A percentile compares a stretch with the other conserved stretches of the same genome.
These are phyloP conservation scores for Scortechinia acanthostroma DNA, from an alignment of 2,329 filamentous ascomycete species.

Conservation along the genomic window DNA sequence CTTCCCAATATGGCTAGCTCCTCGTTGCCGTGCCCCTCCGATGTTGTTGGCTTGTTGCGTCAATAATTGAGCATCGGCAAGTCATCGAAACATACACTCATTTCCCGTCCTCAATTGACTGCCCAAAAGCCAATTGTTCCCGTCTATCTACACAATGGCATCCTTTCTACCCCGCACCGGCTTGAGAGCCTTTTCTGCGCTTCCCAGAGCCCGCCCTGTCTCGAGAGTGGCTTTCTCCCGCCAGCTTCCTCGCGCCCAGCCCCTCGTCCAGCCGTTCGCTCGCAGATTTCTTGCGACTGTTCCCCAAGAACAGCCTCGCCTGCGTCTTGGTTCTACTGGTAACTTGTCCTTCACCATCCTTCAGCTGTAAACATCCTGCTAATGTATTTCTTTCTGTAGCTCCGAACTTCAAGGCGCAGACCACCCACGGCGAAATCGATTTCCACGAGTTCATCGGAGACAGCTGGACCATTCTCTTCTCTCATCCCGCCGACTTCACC, in stretches of 20 bases:
- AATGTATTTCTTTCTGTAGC: slow-evolving; percentile 22
- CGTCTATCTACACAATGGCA: slow-evolving; percentile 20
- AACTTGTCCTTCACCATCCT: slow-evolving; percentile 5
- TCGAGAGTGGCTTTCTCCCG: slow-evolving; percentile 9
- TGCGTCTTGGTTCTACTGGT: slow-evolving; percentile 23
- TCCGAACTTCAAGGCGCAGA: slow-evolving; percentile 65
- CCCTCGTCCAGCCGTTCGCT: slow-evolving; percentile 15
- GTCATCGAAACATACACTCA: too few species aligned
- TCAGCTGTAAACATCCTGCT: too few species aligned
- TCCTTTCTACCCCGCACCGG: slow-evolving; percentile 14
- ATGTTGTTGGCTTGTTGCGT: too few species aligned
- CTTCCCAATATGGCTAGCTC: too few species aligned
- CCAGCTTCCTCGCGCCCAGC: slow-evolving; percentile 9
- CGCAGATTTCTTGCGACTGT: slow-evolving; percentile 16
- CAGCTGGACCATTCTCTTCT: slow-evolving; percentile 67
- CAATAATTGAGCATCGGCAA: too few species aligned
- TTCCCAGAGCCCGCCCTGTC: slow-evolving; percentile 8
- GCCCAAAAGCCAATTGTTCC: too few species aligned
- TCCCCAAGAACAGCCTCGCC: slow-evolving; percentile 19
- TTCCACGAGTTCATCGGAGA: slow-evolving; percentile 69
- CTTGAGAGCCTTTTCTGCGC: slow-evolving; percentile 13
- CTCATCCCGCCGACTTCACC: slow-evolving; percentile 53
- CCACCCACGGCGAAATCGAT: slow-evolving; percentile 58
- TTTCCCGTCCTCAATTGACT: too few species aligned
- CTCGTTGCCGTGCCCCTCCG: too few species aligned